phyloP scores from a whole-genome alignment of 371 early-diverging fungal species.

The Apophysomyces ossiformis region DNA sequence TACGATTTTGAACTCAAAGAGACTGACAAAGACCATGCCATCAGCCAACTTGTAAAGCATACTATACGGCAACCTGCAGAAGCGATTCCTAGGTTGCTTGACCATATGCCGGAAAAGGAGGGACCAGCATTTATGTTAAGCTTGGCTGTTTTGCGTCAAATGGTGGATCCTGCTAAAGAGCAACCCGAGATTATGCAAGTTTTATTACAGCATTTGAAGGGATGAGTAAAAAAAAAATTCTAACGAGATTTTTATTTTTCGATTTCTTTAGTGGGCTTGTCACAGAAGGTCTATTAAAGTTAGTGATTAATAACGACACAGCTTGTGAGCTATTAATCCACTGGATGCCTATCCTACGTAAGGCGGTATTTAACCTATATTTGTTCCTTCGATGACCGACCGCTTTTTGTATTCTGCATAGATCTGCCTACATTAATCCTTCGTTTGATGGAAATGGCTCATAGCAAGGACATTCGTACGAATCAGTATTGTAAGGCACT shows the following conservation, averaged over 20 bases:
- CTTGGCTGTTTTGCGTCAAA: neutral
- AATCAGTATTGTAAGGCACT: constrained; percentile 25
- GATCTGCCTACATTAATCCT: constrained; percentile 12
- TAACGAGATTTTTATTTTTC: neutral
- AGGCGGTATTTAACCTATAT: neutral
- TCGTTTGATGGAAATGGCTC: constrained; percentile 14
- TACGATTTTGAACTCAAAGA: neutral
- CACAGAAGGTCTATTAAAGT: neutral
- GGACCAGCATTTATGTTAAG: neutral
- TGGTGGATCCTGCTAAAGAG: neutral
- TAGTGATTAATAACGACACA: neutral
- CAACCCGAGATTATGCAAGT: neutral
- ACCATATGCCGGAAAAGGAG: neutral
- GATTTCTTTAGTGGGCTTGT: neutral
- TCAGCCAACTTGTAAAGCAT: neutral
- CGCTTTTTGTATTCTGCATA: neutral
- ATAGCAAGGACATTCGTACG: constrained; percentile 10
- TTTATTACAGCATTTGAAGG: neutral
- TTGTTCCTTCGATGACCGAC: neutral
- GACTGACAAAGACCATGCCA: neutral
- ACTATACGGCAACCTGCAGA: neutral
- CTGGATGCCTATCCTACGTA: constrained; percentile 5
- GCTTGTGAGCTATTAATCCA: neutral
- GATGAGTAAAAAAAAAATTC: neutral
- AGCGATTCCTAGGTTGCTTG: neutral